phyloP scores from a whole-genome alignment of 2,329 filamentous ascomycete species.

The Coniochaeta sp. region DNA sequence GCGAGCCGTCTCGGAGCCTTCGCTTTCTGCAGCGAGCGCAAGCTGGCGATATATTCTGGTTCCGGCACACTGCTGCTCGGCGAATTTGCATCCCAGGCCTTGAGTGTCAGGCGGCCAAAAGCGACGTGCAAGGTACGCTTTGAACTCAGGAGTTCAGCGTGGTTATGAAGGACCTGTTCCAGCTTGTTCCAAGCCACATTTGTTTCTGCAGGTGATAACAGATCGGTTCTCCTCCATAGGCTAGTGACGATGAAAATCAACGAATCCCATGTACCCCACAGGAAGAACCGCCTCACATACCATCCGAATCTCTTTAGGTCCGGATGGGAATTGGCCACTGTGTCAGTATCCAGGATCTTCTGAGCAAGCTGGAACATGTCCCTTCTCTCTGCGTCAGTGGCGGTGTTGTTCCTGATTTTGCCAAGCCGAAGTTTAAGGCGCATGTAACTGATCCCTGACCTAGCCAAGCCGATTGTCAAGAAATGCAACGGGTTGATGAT shows the following conservation, averaged over 20 bases:
- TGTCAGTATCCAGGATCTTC: constrained; percentile 28
- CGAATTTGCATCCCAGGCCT: constrained; percentile 20
- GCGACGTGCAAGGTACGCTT: constrained; percentile 19
- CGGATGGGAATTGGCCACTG: constrained; percentile 17
- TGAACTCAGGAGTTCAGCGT: constrained; percentile 18
- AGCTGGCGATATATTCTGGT: constrained; percentile 16
- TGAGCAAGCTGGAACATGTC: constrained; percentile 22
- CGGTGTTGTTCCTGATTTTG: constrained; percentile 16
- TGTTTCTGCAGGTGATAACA: constrained; percentile 10
- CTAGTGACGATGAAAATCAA: constrained; percentile 21
- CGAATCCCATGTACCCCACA: constrained; percentile 24
- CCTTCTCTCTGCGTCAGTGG: constrained; percentile 14
- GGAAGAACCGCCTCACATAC: constrained; percentile 23
- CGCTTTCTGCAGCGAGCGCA: constrained; percentile 5
- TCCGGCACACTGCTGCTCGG: constrained; percentile 6
- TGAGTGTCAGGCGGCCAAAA: constrained; percentile 21
- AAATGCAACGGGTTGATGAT: constrained; percentile 29
- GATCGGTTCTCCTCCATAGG: constrained; percentile 12
- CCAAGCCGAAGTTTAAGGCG: constrained; percentile 13
- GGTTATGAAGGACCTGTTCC: constrained; percentile 18
- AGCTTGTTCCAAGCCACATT: constrained; percentile 17
- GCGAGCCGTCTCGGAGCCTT: neutral
- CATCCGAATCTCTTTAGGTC: constrained; percentile 19
- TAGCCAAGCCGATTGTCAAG: constrained; percentile 17
- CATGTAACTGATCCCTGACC: constrained; percentile 19